These are phyloP conservation scores for Escallonia rubra DNA, from an alignment of 129 eudicot genomes.

Conservation along the genomic window DNA sequence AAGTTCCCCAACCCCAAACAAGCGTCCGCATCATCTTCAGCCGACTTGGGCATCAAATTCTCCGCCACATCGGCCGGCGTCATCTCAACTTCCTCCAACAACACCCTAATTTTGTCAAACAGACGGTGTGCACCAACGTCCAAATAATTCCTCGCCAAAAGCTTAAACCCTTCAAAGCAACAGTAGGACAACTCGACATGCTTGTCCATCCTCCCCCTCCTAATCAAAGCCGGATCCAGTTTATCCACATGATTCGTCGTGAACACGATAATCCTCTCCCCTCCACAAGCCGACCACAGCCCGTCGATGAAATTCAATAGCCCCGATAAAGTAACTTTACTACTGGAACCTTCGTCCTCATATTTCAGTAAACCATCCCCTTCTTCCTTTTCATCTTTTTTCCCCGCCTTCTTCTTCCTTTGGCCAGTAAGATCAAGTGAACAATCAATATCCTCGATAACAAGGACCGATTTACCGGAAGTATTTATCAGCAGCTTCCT, in stretches of 20 bases:
- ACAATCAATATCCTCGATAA: slow-evolving; percentile 41
- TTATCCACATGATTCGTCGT: slow-evolving; percentile 32
- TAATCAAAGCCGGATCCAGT: slow-evolving; percentile 28
- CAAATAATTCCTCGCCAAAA: slow-evolving; percentile 29
- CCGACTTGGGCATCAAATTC: slow-evolving; percentile 29
- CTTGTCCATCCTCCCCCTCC: slow-evolving; percentile 38
- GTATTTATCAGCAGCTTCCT: slow-evolving; percentile 36
- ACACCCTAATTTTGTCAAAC: slow-evolving; percentile 21
- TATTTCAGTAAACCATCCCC: neutral
- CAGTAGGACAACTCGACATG: slow-evolving; percentile 33
- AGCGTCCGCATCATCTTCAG: slow-evolving; percentile 8
- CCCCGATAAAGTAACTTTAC: slow-evolving; percentile 30
- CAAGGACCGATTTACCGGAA: slow-evolving; percentile 31
- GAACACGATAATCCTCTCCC: slow-evolving; percentile 27
- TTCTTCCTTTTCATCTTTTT: slow-evolving; percentile 16
- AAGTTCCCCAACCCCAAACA: slow-evolving; percentile 18
- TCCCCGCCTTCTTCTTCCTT: slow-evolving; percentile 14
- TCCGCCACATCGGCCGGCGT: slow-evolving; percentile 35
- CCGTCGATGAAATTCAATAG: slow-evolving; percentile 32
- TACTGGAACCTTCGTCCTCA: slow-evolving; percentile 3
- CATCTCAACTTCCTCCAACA: slow-evolving; percentile 31
- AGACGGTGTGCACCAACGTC: slow-evolving; percentile 18
- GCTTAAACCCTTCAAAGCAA: slow-evolving; percentile 32
- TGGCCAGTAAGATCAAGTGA: slow-evolving; percentile 31
- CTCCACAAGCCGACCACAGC: slow-evolving; percentile 33